Percentiles rank a stretch among this genome's conserved stretches.
Evolutionary conservation across 345 rosid species (phyloP).

Genomic region (Xanthoceras sorbifolium): DNA sequence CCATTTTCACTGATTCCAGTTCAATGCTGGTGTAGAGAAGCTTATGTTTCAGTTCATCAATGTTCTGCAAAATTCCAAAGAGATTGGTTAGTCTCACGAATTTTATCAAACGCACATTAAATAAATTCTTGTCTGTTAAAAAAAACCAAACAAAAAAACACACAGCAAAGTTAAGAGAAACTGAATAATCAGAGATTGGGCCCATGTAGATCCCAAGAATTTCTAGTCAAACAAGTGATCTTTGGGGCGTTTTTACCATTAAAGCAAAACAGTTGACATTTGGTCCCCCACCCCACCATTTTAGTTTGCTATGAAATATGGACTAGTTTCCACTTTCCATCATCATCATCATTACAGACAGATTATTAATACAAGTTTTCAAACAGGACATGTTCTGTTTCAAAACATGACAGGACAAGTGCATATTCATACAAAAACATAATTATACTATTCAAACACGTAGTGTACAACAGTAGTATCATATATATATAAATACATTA

Average conservation of each 20-base stretch:
- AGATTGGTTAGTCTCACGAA: not conserved
- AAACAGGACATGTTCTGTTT: constrained; percentile 14
- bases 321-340: constrained; percentile 4
- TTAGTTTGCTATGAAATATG: constrained; percentile 8
- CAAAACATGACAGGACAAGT: constrained; percentile 23
- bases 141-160: not conserved
- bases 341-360: constrained; percentile 17
- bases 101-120: not conserved
- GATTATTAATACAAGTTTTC: not conserved
- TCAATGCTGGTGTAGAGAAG: constrained; percentile 60
- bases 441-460: not conserved
- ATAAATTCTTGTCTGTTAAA: no score
- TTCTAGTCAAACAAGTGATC: constrained; percentile 25
- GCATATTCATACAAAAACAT: constrained; percentile 1
- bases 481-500: not conserved
- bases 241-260: not conserved
- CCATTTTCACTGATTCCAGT: constrained; percentile 59
- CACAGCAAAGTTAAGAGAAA: constrained; percentile 29
- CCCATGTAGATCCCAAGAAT: constrained; percentile 22
- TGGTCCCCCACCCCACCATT: constrained; percentile 19
- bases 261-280: constrained; percentile 3
- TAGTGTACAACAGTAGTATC: not conserved
- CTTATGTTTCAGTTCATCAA: constrained; percentile 69
- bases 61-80: constrained; percentile 42
- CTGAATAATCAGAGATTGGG: constrained; percentile 27